Conservation (phyloP, 805 yeast genomes). For the Metschnikowia arizonensis region DNA sequence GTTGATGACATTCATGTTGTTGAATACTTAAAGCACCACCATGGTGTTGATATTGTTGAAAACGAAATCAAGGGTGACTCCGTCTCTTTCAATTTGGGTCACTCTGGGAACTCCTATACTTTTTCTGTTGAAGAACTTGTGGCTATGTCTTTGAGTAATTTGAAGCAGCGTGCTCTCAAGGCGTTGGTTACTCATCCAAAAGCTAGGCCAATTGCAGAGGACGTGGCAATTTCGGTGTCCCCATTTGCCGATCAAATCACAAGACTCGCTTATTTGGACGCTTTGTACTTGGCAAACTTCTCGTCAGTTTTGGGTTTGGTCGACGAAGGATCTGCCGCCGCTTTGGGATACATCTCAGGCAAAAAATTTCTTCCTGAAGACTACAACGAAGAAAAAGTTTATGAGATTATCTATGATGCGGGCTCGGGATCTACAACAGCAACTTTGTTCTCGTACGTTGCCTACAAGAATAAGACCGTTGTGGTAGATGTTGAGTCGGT, state of each 20-base stretch:
- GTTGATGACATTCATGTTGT: slow-evolving; percentile 44
- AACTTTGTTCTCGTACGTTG: slow-evolving; percentile 66
- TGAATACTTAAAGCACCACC: slow-evolving; percentile 51
- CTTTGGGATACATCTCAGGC: slow-evolving; percentile 69
- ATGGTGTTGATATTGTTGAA: slow-evolving; percentile 51
- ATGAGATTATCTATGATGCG: slow-evolving; percentile 77
- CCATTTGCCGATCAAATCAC: slow-evolving; percentile 61
- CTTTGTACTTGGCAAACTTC: slow-evolving; percentile 66
- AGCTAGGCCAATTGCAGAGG: slow-evolving; percentile 50
- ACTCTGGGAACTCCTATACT: slow-evolving; percentile 26
- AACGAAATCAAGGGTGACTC: slow-evolving; percentile 42
- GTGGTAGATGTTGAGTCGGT: slow-evolving; percentile 64
- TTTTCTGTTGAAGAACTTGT: slow-evolving; percentile 68
- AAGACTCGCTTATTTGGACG: slow-evolving; percentile 67
- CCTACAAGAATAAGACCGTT: slow-evolving; percentile 39
- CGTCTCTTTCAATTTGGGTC: slow-evolving; percentile 51
- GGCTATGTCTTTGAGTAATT: slow-evolving; percentile 76
- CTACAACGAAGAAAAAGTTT: slow-evolving; percentile 38
- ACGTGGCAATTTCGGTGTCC: slow-evolving; percentile 75
- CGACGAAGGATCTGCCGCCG: slow-evolving; percentile 91
- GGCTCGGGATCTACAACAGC: slow-evolving; percentile 93
- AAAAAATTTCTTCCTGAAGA: slow-evolving; percentile 37
- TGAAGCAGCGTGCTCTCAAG: slow-evolving; percentile 58
- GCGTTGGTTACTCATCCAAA: slow-evolving; percentile 51
- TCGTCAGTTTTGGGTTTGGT: slow-evolving; percentile 59